These are phyloP conservation scores for Scenedesmus sp. DNA, from an alignment of 163 green algal species.

Conservation along the genomic window DNA sequence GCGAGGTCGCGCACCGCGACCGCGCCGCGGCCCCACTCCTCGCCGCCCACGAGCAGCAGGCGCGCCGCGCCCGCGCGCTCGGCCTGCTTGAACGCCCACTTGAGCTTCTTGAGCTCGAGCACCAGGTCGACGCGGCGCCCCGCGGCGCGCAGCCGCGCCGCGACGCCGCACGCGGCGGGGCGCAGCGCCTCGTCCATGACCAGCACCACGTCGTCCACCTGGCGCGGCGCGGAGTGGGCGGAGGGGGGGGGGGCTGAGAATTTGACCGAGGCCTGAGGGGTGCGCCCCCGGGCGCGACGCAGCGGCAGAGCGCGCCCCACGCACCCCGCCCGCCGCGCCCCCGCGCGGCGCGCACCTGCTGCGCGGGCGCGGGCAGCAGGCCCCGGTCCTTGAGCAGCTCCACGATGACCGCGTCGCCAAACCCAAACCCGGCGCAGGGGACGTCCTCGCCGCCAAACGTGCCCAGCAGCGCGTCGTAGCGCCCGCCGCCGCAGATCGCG, in stretches of 20 bases:
- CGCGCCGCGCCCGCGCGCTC: constrained; percentile 77
- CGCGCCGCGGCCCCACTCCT: constrained; percentile 84
- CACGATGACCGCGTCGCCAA: constrained; percentile 98
- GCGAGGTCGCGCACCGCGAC: constrained; percentile 92
- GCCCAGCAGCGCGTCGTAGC: constrained; percentile 94
- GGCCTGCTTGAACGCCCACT: constrained; percentile 93
- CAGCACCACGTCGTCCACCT: constrained; percentile 92
- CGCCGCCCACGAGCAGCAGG: constrained; percentile 88
- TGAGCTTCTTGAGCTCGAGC: constrained; percentile 92
- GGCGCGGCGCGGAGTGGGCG: too few relatives aligned
- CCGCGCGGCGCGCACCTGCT: constrained; percentile 53
- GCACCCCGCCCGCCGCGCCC: too few relatives aligned
- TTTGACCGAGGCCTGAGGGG: too few relatives aligned
- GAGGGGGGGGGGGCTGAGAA: background rate
- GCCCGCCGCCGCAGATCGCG: constrained; percentile 95
- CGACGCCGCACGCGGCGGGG: constrained; percentile 66
- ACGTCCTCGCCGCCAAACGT: constrained; percentile 90
- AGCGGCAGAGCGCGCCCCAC: too few relatives aligned
- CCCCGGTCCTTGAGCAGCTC: constrained; percentile 94
- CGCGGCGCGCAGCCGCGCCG: constrained; percentile 66
- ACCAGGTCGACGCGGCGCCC: constrained; percentile 92
- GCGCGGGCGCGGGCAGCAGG: constrained; percentile 77
- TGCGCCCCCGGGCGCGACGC: too few relatives aligned
- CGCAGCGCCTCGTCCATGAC: constrained; percentile 78
- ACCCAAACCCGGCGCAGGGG: constrained; percentile 94